Base-by-base conservation (phyloP, 768 basidiomycete species). In the Phanerochaete sordida region DNA sequence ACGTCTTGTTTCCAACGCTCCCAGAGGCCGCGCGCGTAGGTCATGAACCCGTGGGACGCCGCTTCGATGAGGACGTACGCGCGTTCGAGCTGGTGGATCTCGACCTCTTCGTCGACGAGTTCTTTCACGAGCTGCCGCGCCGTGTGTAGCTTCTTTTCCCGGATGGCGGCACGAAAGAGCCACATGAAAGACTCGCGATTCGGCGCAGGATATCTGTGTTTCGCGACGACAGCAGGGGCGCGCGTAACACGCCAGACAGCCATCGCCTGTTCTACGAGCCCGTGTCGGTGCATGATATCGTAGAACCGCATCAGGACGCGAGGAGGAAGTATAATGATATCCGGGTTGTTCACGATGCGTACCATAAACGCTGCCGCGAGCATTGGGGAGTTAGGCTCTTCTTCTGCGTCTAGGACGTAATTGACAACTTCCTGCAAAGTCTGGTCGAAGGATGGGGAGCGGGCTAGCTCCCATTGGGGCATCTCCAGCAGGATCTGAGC, bases 21-120 rank as follows among this genome's bases (percentile, higher is more conserved):
- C 84, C 86, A 90, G 19, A 90, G 76, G 8, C 67, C 64, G 21
- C 85, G 76, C 23, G 86, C 81, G 16, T 78, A 68, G 5, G 62
- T 68, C 3, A 78, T 77, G 48, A 83, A 79, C 8, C 86, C 84
- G 24, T 72, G 68, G 26, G 69, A 64, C 0, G 85, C 86, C 7
- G 73, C 62, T 19, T 76, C 61, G 0, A 75, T 64, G 58, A 90
- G 80, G 62, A 89, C 80, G 6, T 66, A 68, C 3, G 79, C 76
- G n/a, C 85, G 81, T 60, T 72, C 73, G 33, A 75, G 66, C 2
- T 75, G 63, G 1, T 80, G 78, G 46, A 90, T 68, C 1, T 70
- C 67, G 12, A 79, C 70, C 46, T 74, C 66, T 15, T 71, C 56
- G 2, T 79, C 73, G 1, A 79, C 76, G 2, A 83, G 76, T 56